A percentile compares a stretch with the other conserved stretches of the same genome.
Conservation (phyloP, 2,329 filamentous ascomycete species). For the Xylariaceae sp. region DNA sequence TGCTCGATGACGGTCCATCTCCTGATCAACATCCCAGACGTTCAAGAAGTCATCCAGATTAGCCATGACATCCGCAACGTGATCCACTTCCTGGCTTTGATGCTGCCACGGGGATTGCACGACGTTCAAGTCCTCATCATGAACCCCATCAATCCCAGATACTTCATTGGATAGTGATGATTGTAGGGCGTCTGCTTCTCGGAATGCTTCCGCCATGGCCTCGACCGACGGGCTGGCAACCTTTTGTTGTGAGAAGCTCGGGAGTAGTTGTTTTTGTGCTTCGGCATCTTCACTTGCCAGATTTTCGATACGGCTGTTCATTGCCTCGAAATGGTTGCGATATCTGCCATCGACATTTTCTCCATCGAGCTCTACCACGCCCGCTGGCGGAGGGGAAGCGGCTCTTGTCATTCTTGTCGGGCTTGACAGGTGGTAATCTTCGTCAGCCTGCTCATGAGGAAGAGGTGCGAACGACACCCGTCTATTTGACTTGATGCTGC, state of each 20-base stretch:
- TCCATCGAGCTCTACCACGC: constrained; percentile 30
- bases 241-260: constrained; percentile 41
- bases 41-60: constrained; percentile 45
- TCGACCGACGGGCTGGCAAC: constrained; percentile 38
- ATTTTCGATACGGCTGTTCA: constrained; percentile 34
- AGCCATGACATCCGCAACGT: constrained; percentile 43
- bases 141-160: constrained; percentile 5
- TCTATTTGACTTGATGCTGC: constrained; percentile 15
- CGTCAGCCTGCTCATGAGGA: constrained; percentile 24
- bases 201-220: constrained; percentile 49
- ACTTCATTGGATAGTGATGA: background rate
- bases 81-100: constrained; percentile 37
- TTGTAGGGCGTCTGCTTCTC: constrained; percentile 37
- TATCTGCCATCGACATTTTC: constrained; percentile 37
- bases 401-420: constrained; percentile 19
- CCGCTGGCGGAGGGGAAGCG: constrained; percentile 43
- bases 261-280: constrained; percentile 30
- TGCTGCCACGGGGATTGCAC: constrained; percentile 30
- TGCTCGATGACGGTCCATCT: constrained; percentile 28
- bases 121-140: background rate
- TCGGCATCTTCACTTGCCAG: background rate
- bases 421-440: constrained; percentile 15
- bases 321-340: constrained; percentile 44
- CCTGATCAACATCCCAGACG: constrained; percentile 36
- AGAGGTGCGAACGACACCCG: constrained; percentile 36